These are phyloP conservation scores for Tetrapisispora iriomotensis DNA, from an alignment of 805 yeast species.

Conservation along the genomic window DNA sequence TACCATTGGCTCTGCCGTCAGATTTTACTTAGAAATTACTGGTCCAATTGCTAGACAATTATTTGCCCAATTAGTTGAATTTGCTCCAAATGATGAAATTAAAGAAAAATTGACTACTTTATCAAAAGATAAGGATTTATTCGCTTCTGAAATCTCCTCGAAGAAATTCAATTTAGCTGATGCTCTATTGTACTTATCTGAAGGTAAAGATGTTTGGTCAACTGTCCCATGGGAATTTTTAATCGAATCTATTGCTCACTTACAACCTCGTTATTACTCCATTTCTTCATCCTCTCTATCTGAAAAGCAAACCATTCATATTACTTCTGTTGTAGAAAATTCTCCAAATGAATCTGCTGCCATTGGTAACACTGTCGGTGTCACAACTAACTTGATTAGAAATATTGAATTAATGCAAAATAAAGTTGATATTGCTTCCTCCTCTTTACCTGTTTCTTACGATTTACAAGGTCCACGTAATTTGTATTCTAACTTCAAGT, in stretches of 20 bases:
- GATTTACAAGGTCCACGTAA: slow-evolving; percentile 80
- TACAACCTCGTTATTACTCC: slow-evolving; percentile 93
- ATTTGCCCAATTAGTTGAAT: slow-evolving; percentile 59
- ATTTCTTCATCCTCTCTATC: slow-evolving; percentile 81
- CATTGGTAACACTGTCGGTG: slow-evolving; percentile 45
- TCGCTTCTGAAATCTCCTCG: slow-evolving; percentile 53
- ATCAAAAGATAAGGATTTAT: slow-evolving; percentile 57
- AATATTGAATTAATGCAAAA: slow-evolving; percentile 56
- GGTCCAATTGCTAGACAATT: slow-evolving; percentile 92
- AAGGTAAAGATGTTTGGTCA: slow-evolving; percentile 54
- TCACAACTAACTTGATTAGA: slow-evolving; percentile 79
- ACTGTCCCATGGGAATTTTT: slow-evolving; percentile 75
- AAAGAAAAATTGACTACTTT: slow-evolving; percentile 35
- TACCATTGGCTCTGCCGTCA: slow-evolving; percentile 76
- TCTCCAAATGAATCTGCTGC: slow-evolving; percentile 26
- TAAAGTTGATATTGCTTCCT: slow-evolving; percentile 26
- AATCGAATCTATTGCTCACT: slow-evolving; percentile 66
- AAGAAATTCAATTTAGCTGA: slow-evolving; percentile 68
- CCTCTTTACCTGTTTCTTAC: slow-evolving; percentile 42
- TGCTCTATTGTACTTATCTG: slow-evolving; percentile 51
- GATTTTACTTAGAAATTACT: slow-evolving; percentile 81
- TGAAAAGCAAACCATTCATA: slow-evolving; percentile 65
- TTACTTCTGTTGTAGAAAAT: slow-evolving; percentile 89
- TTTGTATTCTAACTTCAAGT: slow-evolving; percentile 36
- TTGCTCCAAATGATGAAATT: slow-evolving; percentile 61